Evolutionary conservation across 2,329 filamentous ascomycete genomes (phyloP).

Genomic region (Pestalotiopsis sp.): DNA sequence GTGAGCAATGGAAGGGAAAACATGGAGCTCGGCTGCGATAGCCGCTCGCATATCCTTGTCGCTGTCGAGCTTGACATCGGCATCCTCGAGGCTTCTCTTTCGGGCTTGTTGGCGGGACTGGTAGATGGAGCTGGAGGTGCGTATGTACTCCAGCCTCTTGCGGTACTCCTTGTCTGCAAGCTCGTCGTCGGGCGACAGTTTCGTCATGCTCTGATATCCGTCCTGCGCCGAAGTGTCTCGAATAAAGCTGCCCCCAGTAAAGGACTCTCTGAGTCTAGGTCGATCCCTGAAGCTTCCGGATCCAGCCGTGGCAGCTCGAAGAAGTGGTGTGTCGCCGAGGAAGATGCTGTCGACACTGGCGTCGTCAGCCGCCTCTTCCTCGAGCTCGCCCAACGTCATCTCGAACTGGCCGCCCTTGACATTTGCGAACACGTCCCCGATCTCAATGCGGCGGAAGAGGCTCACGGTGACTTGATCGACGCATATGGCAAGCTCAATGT

Average conservation of each 20-base stretch:
- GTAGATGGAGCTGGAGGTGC: slow-evolving; percentile 37
- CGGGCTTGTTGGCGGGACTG: slow-evolving; percentile 31
- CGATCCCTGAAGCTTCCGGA: slow-evolving; percentile 4
- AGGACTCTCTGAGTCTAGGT: slow-evolving; percentile 4
- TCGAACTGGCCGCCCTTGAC: slow-evolving; percentile 51
- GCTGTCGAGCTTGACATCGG: slow-evolving; percentile 35
- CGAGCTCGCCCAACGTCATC: slow-evolving; percentile 45
- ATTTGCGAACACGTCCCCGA: slow-evolving; percentile 54
- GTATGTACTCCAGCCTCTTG: slow-evolving; percentile 38
- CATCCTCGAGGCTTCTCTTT: slow-evolving; percentile 26
- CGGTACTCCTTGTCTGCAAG: slow-evolving; percentile 35
- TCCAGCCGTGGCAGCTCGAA: slow-evolving; percentile 6
- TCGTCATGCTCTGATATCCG: slow-evolving; percentile 6
- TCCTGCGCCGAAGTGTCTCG: slow-evolving; percentile 4
- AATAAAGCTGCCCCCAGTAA: slow-evolving; percentile 6
- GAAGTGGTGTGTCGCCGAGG: slow-evolving; percentile 5
- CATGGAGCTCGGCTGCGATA: slow-evolving; percentile 47
- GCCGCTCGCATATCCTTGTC: slow-evolving; percentile 47
- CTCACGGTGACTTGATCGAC: slow-evolving; percentile 47
- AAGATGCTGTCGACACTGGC: slow-evolving; percentile 2
- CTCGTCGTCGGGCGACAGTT: slow-evolving; percentile 19
- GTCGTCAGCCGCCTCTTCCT: slow-evolving; percentile 14
- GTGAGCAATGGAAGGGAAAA: slow-evolving; percentile 47
- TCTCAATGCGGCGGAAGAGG: slow-evolving; percentile 49
- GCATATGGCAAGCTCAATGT: slow-evolving; percentile 53